Evolutionary conservation across 2,329 filamentous ascomycete species (phyloP), one percentile per base, ranked within the genome.

Genomic region (Tricladium varicosporioides): DNA sequence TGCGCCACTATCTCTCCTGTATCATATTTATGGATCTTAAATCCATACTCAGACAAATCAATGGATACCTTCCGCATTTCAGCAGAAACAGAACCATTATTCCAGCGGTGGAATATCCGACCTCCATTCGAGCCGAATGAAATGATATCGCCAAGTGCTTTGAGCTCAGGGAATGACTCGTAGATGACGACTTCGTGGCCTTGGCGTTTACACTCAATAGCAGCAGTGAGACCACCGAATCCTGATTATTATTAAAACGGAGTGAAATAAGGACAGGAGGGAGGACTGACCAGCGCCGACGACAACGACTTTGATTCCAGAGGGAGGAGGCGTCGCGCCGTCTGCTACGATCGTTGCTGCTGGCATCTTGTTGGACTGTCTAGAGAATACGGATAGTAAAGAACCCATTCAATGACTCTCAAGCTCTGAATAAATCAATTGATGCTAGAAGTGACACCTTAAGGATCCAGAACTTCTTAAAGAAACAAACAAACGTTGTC

Each of bases 171-270:
- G 55, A 78, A 74, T 27, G 76, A 78, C 55, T 81, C 79, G 18
- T 81, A 72, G 42, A 81, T 72, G 2, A 70, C 69, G 59, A 73
- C 81, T 8, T 71, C 74, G 65, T 85, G 82, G 9, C 83, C 83
- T 69, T 85, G 82, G 15, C 80, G 77, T 44, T 78, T 71, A 63
- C 80, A 83, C 73, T 85, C 83, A 53, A 86, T 82, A 40, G 81
- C 80, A 15, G 82, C 80, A 5, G 82, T 83, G 43, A 86, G 73
- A 33, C 83, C 83, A 48, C 80, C 83, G 52, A 86, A 82, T 14
- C 83, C 83, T 67, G 73, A 14, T 50, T 11, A 75, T 16, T 7
- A n/a, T 4, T 15, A 19, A 4, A 8, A 11, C 40, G 45, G 45
- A 22, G 18, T 27, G 16, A 5, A 19, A 22, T 46, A 7, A 27